Evolutionary conservation across 768 basidiomycete genomes (phyloP), one percentile per base, ranked within the genome.

Genomic region (Xerocomellus chrysenteron): DNA sequence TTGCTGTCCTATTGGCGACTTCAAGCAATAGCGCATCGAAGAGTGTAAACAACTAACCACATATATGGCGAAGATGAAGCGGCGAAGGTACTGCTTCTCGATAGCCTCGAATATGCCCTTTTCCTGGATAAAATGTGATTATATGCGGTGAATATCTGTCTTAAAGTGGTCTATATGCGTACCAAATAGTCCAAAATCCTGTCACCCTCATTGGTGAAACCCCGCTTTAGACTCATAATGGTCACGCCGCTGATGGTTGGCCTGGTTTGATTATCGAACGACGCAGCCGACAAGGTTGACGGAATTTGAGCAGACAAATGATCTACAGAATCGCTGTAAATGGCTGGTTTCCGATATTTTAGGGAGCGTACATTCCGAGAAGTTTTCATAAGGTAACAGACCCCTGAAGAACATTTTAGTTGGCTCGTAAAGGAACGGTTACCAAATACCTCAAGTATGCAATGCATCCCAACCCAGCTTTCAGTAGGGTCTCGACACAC

Each of bases 101-200:
- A 95, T 74, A 0, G 93, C 93, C 57, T 94, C 88, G 60, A 90
- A 92, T 42, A 94, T 91, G 0, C 93, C 93, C 55, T 83, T 76
- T 73, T 95, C 92, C 92, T 94, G 52, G 17, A 46, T 13, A 12
- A 58, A 54, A 21, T 19, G 17, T 45, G 36, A 13, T 47, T 61
- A 45, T 59, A 57, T 47, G 52, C 36, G 44, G 24, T 9, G 21
- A 37, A 52, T 39, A 59, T 49, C 56, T 48, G 60, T 64, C 46
- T 44, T 41, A 42, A 48, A 46, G 41, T 24, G 9, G 53, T n/a
- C 61, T 59, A 56, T 62, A 62, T 59, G 73, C 79, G 57, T 52
- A 89, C 93, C 72, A 95, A 67, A 65, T 89, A 93, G 63, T 95
- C 87, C 39, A 94, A 73, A 40, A 95, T 78, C 61, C 80, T 83